phyloP scores from a whole-genome alignment of 768 basidiomycete genomes.

The Ramaria sp. region DNA sequence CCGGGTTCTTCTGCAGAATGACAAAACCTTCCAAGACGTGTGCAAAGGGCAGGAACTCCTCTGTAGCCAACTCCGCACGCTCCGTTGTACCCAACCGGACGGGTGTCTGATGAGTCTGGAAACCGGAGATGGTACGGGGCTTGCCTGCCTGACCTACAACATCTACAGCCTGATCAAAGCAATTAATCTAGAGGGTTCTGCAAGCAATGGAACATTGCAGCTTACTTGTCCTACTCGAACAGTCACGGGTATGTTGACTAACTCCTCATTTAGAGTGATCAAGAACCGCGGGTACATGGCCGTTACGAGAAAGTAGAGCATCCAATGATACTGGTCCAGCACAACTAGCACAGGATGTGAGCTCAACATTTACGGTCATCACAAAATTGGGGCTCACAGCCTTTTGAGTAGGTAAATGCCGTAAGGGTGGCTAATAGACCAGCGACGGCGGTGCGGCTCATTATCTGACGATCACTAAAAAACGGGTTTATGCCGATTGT shows the following conservation, averaged over 20 bases:
- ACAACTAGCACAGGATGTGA: conserved; percentile 46
- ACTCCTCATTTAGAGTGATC: conserved; percentile 90
- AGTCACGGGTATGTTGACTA: conserved; percentile 76
- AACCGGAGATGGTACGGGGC: conserved; percentile 90
- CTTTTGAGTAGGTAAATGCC: conserved; percentile 89
- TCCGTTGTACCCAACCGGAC: conserved; percentile 93
- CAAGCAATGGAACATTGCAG: not conserved
- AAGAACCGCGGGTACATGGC: conserved; percentile 99
- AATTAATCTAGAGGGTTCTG: not conserved
- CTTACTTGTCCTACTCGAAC: conserved; percentile 87
- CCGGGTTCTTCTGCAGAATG: conserved; percentile 85
- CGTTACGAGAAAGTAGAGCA: conserved; percentile 91
- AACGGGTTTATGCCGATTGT: conserved; percentile 96
- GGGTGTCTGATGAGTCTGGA: conserved; percentile 97
- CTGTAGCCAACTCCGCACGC: conserved; percentile 90
- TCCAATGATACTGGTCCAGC: conserved; percentile 95
- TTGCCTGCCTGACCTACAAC: conserved; percentile 98
- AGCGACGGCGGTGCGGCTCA: conserved; percentile 82
- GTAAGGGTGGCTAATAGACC: conserved; percentile 81
- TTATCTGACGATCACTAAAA: conserved; percentile 84
- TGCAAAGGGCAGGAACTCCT: conserved; percentile 88
- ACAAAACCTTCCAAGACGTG: conserved; percentile 90
- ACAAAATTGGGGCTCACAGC: conserved; percentile 49
- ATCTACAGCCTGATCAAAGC: conserved; percentile 65
- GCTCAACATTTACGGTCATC: not conserved